Conservation (phyloP, 345 rosid species). For the Eucalyptus viminalis region DNA sequence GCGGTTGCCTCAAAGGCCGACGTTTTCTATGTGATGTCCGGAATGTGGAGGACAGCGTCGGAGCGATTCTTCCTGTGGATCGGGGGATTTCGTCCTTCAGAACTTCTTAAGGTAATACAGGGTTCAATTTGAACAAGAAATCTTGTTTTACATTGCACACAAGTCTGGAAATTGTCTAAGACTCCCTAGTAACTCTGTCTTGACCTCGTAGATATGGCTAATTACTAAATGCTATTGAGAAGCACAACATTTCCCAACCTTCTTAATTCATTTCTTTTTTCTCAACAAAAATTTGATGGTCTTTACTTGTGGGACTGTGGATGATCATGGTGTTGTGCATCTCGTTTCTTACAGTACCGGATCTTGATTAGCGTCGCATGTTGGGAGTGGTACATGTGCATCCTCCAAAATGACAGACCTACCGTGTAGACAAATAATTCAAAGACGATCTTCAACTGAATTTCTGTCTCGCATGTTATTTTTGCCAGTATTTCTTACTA, state of each 20-base stretch:
- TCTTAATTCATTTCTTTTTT: neutral
- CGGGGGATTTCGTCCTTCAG: constrained; percentile 93
- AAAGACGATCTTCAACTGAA: neutral
- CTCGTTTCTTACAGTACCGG: neutral
- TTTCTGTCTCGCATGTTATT: neutral
- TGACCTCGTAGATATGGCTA: neutral
- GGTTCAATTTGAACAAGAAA: neutral
- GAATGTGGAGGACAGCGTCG: constrained; percentile 82
- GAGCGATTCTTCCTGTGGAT: constrained; percentile 96
- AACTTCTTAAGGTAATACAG: constrained; percentile 69
- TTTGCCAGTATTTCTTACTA: neutral
- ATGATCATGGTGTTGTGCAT: neutral
- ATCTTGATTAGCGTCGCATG: neutral
- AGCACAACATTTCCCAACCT: neutral
- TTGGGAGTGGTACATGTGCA: neutral
- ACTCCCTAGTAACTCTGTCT: neutral
- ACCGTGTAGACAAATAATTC: neutral
- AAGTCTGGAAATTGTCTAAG: neutral
- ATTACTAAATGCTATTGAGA: neutral
- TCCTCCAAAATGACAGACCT: neutral
- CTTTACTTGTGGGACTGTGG: neutral
- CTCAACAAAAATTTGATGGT: neutral
- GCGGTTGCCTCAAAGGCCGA: constrained; percentile 64
- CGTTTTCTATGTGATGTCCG: constrained; percentile 75
- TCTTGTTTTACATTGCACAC: neutral